phyloP scores from a whole-genome alignment of 78 protist species.

The Chrysochromulina tobinii region DNA sequence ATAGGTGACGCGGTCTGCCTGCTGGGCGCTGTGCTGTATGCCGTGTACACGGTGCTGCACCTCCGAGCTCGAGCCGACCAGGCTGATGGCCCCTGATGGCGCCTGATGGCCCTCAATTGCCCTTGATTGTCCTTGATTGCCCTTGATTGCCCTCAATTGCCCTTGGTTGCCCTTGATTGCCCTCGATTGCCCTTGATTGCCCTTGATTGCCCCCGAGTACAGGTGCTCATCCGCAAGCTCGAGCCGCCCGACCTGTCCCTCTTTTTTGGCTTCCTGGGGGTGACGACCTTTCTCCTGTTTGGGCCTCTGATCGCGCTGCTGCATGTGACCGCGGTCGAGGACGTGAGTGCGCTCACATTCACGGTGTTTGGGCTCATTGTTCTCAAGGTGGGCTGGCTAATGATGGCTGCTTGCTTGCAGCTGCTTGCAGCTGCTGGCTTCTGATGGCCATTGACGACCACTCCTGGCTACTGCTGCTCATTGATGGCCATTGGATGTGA shows the following conservation, averaged over 20 bases:
- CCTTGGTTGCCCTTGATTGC: too few species aligned
- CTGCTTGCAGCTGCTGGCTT: neutral
- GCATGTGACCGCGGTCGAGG: constrained; percentile 12
- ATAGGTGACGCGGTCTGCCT: constrained; percentile 59
- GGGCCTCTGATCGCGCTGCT: constrained; percentile 47
- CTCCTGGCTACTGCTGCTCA: too few species aligned
- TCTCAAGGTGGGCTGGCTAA: neutral
- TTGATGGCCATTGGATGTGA: too few species aligned
- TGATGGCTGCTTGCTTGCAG: neutral
- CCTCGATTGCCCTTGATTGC: too few species aligned
- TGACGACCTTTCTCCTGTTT: neutral
- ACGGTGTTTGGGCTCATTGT: neutral
- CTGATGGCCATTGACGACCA: too few species aligned
- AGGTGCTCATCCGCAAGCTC: neutral
- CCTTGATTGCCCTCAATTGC: too few species aligned
- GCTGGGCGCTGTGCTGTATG: constrained; percentile 57
- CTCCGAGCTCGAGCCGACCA: neutral
- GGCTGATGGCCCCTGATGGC: too few species aligned
- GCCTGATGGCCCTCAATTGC: too few species aligned
- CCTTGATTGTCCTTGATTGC: too few species aligned
- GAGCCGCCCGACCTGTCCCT: constrained; percentile 40
- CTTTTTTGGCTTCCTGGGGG: constrained; percentile 69
- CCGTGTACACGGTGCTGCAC: constrained; percentile 50
- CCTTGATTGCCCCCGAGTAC: neutral
- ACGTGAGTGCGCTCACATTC: neutral